Evolutionary conservation across 1,139 yeast species (phyloP), one percentile per base, ranked within the genome.

Genomic region (Saccharomycopsis hybrid): DNA sequence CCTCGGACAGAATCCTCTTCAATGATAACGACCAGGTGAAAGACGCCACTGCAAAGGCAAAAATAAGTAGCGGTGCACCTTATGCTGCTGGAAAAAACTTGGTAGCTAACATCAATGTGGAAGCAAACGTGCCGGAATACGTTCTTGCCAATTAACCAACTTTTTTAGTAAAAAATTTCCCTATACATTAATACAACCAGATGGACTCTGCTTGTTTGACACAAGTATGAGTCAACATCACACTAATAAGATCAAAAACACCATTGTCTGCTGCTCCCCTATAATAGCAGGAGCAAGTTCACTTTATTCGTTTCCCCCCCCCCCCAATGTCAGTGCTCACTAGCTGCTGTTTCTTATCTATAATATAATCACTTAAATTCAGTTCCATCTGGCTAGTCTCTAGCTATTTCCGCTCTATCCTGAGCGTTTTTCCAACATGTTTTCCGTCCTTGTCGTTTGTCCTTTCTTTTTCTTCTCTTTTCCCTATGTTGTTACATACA

Each of bases 61-160:
- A 18, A 4, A 18, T 18, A 18, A 18, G 18, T 18, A 18, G 18
- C 18, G 5, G 38, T 39, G 35, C 30, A 7, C 9, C 27, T 7
- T 30, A 36, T 27, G 28, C 29, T 13, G 11, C 11, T n/a, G 27
- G 30, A 11, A 45, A 40, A 5, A 45, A 30, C 35, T 28, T 7
- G 11, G 29, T 28, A 5, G 39, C 11, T 25, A 38, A 40, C 28
- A 28, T 44, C 24, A 13, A 25, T 4, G 30, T 40, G 18, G 25
- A 39, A 7, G n/a, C 9, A 5, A 39, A 44, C 24, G 44, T 48
- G n/a, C 48, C 44, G 5, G 51, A 48, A n/a, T 48, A 48, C 31
- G 38, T 30, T 18, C 45, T 48, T 25, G 51, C 51, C 8, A 24
- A 18, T 13, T 36, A 36, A 24, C n/a, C n/a, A 18, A n/a, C 7